Evolutionary conservation across 1,139 yeast genomes (phyloP), one percentile per base, ranked within the genome.

Genomic region (Pichia sp.): DNA sequence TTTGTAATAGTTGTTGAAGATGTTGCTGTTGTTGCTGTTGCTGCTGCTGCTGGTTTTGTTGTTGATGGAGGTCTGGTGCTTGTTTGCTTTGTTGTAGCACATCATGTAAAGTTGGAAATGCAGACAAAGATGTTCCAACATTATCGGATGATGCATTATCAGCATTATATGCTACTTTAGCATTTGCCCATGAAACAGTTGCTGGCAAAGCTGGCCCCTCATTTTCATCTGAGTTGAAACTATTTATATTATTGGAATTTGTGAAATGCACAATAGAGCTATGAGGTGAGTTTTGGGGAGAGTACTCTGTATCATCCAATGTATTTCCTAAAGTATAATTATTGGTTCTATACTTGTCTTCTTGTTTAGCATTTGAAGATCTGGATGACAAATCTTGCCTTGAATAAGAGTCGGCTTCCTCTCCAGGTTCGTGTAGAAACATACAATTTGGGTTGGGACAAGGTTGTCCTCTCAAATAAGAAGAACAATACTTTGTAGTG

Each of bases 351-450:
- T 60, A 63, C 11, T 60, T 57, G 41, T 63, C 53, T 36, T 61
- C 67, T 38, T 74, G 72, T 75, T 76, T 75, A 59, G 74, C 76
- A 49, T 76, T 71, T 51, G 79, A 79, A 55, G 84, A 88, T 58
- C 84, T 84, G 14, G 94, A 84, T 12, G 89, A 80, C 58, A 88
- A 71, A 59, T 89, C 96, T 60, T 89, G 93, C 63, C 96, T 79
- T 26, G 96, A 85, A 63, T 86, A 91, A 7, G 95, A 82, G 56
- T 93, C 98, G 1, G 97, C 97, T 61, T 93, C 98, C 66, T 93
- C 99, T 46, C 99, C 98, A 3, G 98, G 98, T 62, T 93, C 98
- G 61, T 93, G 99, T 55, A 93, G 71, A 58, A 91, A 93, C 98
- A 93, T 93, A 71, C 99, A 93, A 60, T 88, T 88, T 47, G 98